Conservation (phyloP, 2,329 filamentous ascomycete genomes). For the Colletotrichum coccodes region DNA sequence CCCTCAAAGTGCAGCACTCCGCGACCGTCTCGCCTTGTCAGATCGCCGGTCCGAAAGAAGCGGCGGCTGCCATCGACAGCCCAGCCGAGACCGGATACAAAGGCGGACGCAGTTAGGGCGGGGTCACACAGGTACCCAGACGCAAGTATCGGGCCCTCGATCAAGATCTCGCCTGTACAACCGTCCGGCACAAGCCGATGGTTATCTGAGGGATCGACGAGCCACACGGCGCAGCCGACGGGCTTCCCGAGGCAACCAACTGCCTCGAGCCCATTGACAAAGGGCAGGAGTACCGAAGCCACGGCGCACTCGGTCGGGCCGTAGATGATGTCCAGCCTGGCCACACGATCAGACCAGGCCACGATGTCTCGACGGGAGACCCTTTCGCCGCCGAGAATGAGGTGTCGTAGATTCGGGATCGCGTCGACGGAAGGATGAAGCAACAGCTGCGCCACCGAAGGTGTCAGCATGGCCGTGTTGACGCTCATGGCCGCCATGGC, state of each 20-base stretch:
- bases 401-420: too few relatives aligned
- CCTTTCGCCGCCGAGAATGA: too few relatives aligned
- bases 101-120: background rate
- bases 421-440: too few relatives aligned
- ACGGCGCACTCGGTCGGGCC: too few relatives aligned
- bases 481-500: background rate
- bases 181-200: background rate
- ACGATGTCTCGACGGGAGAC: too few relatives aligned
- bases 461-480: background rate
- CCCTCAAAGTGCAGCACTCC: slow-evolving; percentile 39
- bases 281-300: too few relatives aligned
- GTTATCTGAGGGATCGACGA: background rate
- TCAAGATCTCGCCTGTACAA: background rate
- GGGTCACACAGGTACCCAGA: background rate
- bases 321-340: too few relatives aligned
- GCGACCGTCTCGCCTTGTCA: too few relatives aligned
- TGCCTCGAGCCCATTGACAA: too few relatives aligned
- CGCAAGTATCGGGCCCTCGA: background rate
- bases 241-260: background rate
- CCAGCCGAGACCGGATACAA: background rate
- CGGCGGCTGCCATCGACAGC: slow-evolving; percentile 34
- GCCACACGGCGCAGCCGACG: background rate
- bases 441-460: background rate
- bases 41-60: slow-evolving; percentile 56
- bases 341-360: too few relatives aligned